These are phyloP conservation scores for Aspergillus clavatus DNA, from an alignment of 2,329 filamentous ascomycete species.

Conservation along the genomic window DNA sequence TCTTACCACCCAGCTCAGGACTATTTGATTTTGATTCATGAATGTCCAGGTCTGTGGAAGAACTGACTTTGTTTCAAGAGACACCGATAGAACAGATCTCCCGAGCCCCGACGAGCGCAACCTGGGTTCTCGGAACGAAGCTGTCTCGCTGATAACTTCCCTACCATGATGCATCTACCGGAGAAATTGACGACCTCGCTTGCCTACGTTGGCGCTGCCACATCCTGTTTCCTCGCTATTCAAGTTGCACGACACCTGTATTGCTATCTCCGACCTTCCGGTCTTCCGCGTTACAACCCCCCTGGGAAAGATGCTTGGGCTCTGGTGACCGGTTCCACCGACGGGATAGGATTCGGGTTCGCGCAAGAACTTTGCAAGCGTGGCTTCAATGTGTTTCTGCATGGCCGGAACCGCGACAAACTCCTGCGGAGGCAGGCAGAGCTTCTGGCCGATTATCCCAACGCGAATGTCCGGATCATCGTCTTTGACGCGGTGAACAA, in stretches of 20 bases:
- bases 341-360: constrained; percentile 53
- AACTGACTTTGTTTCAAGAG: too few species aligned
- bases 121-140: not conserved
- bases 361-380: constrained; percentile 47
- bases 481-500: constrained; percentile 42
- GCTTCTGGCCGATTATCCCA: constrained; percentile 40
- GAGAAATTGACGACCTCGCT: not conserved
- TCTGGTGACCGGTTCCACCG: constrained; percentile 51
- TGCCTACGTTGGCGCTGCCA: constrained; percentile 1
- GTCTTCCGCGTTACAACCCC: constrained; percentile 4
- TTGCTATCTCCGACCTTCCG: constrained; percentile 1
- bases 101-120: too few species aligned
- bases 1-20: too few species aligned
- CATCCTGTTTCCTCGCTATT: not conserved
- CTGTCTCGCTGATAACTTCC: not conserved
- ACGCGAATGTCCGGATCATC: constrained; percentile 36
- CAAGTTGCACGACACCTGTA: constrained; percentile 1
- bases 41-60: too few species aligned
- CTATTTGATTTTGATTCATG: too few species aligned
- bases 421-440: constrained; percentile 40
- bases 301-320: constrained; percentile 36
- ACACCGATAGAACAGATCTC: too few species aligned
- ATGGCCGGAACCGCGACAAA: constrained; percentile 52
- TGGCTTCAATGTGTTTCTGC: constrained; percentile 55
- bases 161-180: not conserved